Conservation (phyloP, 208 protist genomes). For the Tritrichomonas foetus region DNA sequence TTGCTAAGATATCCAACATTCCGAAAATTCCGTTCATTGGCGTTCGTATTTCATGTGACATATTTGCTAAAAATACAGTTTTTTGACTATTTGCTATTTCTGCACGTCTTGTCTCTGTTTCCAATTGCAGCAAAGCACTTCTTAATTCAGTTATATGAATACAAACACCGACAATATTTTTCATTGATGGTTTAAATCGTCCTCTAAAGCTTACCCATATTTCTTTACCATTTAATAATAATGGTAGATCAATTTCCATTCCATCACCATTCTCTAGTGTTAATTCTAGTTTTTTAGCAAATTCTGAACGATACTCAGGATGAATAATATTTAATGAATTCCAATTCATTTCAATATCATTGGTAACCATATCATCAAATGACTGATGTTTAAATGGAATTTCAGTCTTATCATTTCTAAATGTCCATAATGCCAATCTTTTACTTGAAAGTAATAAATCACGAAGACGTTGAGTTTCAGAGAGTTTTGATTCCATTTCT, state of each 20-base stretch:
- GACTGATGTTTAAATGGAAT: neutral
- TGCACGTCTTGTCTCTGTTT: neutral
- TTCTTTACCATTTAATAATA: neutral
- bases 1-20: conserved; percentile 37
- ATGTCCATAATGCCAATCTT: neutral
- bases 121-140: neutral
- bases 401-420: neutral
- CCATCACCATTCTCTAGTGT: neutral
- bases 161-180: neutral
- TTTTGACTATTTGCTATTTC: conserved; percentile 1
- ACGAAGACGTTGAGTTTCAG: neutral
- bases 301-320: neutral
- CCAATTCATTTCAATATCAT: neutral
- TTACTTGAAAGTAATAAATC: neutral
- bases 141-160: neutral
- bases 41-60: no score
- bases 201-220: neutral
- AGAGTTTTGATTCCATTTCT: neutral
- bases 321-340: neutral
- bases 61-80: conserved; percentile 52
- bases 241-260: neutral
- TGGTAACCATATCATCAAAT: neutral
- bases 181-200: neutral
- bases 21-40: conserved; percentile 60
- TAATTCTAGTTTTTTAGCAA: neutral